These are phyloP conservation scores for Beauveria bassiana DNA, from an alignment of 2,329 filamentous ascomycete genomes.

Conservation along the genomic window DNA sequence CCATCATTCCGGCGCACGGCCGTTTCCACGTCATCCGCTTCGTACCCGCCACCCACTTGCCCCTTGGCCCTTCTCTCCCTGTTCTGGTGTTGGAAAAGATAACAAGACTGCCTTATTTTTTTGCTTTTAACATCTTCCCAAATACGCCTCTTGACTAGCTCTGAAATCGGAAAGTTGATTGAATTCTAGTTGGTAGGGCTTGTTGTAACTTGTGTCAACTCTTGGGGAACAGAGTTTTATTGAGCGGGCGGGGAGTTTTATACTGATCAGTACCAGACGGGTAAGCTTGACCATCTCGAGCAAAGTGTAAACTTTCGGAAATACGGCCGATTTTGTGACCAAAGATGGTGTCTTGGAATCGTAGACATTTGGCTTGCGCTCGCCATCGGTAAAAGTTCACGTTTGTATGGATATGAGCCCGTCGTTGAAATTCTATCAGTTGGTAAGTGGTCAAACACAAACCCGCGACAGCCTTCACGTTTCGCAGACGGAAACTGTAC, in stretches of 20 bases:
- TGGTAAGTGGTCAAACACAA: background rate
- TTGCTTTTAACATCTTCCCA: background rate
- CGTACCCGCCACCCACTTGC: background rate
- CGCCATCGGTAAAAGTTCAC: background rate
- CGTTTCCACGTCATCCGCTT: background rate
- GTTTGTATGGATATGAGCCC: background rate
- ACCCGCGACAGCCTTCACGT: background rate
- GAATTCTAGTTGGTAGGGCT: background rate
- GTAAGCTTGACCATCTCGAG: background rate
- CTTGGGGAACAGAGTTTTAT: background rate
- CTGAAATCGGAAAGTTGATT: background rate
- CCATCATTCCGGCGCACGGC: slow-evolving; percentile 4
- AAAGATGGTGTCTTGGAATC: background rate
- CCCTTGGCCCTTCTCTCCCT: background rate
- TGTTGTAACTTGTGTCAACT: background rate
- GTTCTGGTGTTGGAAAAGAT: background rate
- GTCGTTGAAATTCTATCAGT: background rate
- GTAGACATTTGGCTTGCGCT: background rate
- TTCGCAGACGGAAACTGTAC: background rate
- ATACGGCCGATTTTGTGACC: background rate
- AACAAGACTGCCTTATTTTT: background rate
- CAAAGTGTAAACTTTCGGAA: background rate
- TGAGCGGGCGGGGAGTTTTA: background rate
- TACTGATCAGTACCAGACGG: background rate
- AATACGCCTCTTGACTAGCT: background rate